Evolutionary conservation across 352 stramenopile genomes (phyloP).

Genomic region (Globisporangium lucens): DNA sequence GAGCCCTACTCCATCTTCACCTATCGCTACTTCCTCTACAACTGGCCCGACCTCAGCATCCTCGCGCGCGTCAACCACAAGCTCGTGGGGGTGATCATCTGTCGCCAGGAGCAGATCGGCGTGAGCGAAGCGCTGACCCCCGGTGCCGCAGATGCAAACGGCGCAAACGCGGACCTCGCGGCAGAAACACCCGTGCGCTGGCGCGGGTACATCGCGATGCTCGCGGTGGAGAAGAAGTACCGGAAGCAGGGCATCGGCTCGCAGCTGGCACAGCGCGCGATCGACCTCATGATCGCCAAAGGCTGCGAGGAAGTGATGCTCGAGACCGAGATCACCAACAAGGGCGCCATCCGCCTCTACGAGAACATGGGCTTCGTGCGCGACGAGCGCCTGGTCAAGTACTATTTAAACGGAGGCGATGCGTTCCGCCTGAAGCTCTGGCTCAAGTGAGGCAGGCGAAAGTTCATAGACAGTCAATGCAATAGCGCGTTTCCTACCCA

Average conservation of each 20-base stretch:
- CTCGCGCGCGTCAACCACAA: slow-evolving; percentile 81
- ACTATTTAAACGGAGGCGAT: slow-evolving; percentile 95
- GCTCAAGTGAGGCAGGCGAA: slow-evolving; percentile 34
- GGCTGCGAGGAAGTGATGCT: slow-evolving; percentile 90
- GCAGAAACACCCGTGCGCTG: slow-evolving; percentile 28
- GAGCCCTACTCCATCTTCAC: slow-evolving; percentile 97
- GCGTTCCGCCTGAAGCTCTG: slow-evolving; percentile 93
- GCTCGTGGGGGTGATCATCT: slow-evolving; percentile 91
- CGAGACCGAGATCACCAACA: slow-evolving; percentile 93
- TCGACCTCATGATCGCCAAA: slow-evolving; percentile 83
- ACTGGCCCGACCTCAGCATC: slow-evolving; percentile 92
- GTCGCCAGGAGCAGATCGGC: slow-evolving; percentile 84
- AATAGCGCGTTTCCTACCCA: neutral
- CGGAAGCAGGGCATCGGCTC: slow-evolving; percentile 91
- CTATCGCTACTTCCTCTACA: slow-evolving; percentile 96
- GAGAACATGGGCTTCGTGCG: slow-evolving; percentile 93
- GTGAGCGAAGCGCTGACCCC: slow-evolving; percentile 43
- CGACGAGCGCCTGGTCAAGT: slow-evolving; percentile 91
- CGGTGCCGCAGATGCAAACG: slow-evolving; percentile 3
- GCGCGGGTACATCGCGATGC: slow-evolving; percentile 94
- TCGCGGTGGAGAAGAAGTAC: slow-evolving; percentile 90
- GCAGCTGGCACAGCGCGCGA: slow-evolving; percentile 80
- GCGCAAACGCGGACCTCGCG: slow-evolving; percentile 3
- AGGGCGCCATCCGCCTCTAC: slow-evolving; percentile 90
- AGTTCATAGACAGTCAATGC: neutral